Percentiles rank a stretch among this genome's conserved stretches.
Evolutionary conservation across 371 early-diverging fungal genomes (phyloP).

Genomic region (Mucor plumbeus): DNA sequence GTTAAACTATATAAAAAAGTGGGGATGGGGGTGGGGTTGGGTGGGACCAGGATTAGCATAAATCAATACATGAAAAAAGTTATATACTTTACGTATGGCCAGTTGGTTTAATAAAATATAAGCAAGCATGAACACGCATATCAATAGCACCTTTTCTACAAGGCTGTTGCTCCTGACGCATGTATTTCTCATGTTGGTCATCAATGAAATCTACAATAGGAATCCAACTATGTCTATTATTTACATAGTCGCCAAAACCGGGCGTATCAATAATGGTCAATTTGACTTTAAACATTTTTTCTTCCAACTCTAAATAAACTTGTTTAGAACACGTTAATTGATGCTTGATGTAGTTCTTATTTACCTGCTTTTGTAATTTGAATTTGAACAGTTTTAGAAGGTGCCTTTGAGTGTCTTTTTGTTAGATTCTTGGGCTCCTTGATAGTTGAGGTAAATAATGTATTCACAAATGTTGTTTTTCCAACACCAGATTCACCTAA

Average conservation of each 20-base stretch:
- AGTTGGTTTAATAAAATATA: conserved; percentile 94
- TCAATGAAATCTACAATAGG: conserved; percentile 87
- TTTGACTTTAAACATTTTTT: conserved; percentile 94
- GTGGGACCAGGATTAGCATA: not conserved
- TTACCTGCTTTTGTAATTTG: conserved; percentile 80
- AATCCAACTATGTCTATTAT: conserved; percentile 75
- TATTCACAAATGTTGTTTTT: conserved; percentile 91
- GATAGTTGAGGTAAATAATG: conserved; percentile 82
- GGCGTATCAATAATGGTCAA: conserved; percentile 92
- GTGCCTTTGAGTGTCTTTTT: conserved; percentile 80
- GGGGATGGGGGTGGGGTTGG: not conserved
- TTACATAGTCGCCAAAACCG: conserved; percentile 91
- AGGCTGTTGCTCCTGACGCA: conserved; percentile 75
- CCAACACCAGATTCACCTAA: conserved; percentile 71
- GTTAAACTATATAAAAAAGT: conserved; percentile 45
- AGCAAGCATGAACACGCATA: conserved; percentile 85
- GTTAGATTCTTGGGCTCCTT: conserved; percentile 86
- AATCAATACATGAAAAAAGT: not conserved
- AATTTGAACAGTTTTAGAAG: conserved; percentile 92
- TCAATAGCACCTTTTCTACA: conserved; percentile 67
- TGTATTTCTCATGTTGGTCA: conserved; percentile 92
- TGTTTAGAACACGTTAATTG: not conserved
- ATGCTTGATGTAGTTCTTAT: not conserved
- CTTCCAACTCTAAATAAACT: conserved; percentile 80
- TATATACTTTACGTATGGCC: conserved; percentile 75